phyloP scores from a whole-genome alignment of 208 protist species.

The Trypanosoma lewisi region DNA sequence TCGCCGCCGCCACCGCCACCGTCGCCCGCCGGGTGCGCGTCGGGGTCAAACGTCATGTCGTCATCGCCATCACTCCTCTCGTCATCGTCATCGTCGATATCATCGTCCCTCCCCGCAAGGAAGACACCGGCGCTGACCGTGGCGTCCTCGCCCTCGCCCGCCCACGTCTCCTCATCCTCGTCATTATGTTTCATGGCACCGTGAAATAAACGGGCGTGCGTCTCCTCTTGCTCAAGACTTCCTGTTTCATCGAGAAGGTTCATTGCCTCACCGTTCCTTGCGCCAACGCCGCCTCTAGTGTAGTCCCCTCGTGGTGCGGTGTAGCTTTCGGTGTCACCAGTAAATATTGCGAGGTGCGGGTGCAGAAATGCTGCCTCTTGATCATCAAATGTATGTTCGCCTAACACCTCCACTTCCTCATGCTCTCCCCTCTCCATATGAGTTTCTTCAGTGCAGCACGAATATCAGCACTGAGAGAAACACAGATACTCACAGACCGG shows the following conservation, averaged over 20 bases:
- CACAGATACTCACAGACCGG: background rate
- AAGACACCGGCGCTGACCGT: background rate
- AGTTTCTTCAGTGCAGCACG: background rate
- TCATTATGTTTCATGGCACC: background rate
- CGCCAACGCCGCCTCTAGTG: background rate
- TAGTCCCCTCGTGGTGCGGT: background rate
- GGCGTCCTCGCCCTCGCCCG: background rate
- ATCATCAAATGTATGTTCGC: slow-evolving; percentile 10
- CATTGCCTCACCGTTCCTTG: background rate
- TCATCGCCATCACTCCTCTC: background rate
- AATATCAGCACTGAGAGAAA: slow-evolving; percentile 9
- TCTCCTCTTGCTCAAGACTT: background rate
- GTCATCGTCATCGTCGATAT: slow-evolving; percentile 8
- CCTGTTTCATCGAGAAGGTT: slow-evolving; percentile 6
- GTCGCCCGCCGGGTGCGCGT: background rate
- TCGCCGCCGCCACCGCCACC: background rate
- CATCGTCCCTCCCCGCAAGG: slow-evolving; percentile 10
- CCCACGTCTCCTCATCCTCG: background rate
- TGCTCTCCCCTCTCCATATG: background rate
- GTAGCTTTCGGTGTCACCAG: background rate
- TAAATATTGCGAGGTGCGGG: slow-evolving; percentile 46
- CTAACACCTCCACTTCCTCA: background rate
- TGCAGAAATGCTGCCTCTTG: slow-evolving; percentile 44
- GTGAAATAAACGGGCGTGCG: background rate
- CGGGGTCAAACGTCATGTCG: background rate